Conservation (phyloP, 2,329 filamentous ascomycete genomes). For the Fusarium illudens region DNA sequence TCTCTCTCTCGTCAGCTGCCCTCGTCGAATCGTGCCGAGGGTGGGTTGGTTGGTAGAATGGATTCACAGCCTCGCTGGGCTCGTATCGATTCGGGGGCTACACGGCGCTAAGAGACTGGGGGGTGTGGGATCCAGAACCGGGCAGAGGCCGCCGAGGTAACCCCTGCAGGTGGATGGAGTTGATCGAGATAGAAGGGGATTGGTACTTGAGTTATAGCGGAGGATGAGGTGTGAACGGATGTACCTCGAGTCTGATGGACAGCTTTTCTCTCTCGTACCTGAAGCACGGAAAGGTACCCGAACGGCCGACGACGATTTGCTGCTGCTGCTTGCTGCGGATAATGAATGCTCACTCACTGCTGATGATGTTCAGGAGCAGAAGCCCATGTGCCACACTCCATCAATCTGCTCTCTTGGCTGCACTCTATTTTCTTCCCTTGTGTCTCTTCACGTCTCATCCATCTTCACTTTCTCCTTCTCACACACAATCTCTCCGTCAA, state of each 20-base stretch:
- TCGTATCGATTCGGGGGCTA: slow-evolving; percentile 27
- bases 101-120: slow-evolving; percentile 2
- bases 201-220: not conserved
- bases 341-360: not conserved
- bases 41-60: slow-evolving; percentile 9
- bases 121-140: not conserved
- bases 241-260: not conserved
- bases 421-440: slow-evolving; percentile 2
- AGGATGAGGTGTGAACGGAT: not conserved
- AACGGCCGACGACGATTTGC: not conserved
- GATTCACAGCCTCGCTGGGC: slow-evolving; percentile 24
- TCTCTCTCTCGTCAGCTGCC: not conserved
- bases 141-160: not conserved
- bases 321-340: not conserved
- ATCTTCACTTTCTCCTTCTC: not conserved
- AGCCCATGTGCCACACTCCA: not conserved
- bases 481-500: not conserved
- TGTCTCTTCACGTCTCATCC: not conserved
- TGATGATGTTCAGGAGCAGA: not conserved
- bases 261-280: not conserved
- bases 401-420: not conserved
- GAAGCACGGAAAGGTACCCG: slow-evolving; percentile 1
- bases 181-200: slow-evolving; percentile 8
- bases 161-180: not conserved
- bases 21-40: slow-evolving; percentile 27